Base-by-base conservation (phyloP, 306 rosid genomes). In the Lathyrus sativus region DNA sequence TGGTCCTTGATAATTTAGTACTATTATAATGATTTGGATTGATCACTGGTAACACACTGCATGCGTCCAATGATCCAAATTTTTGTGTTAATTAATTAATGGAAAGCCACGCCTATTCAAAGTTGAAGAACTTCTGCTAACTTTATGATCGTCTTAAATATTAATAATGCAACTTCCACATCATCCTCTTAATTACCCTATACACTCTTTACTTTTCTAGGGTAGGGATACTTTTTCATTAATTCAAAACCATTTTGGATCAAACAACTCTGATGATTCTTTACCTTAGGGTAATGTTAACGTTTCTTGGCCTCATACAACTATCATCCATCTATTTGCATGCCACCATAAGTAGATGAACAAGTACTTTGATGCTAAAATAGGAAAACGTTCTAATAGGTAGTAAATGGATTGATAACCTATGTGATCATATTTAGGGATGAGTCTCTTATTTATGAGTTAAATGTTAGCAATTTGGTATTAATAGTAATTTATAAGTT, bases 21-120 rank as follows among this genome's bases (percentile, higher is more conserved):
- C 82, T 61, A 73, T 77, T 57, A 68, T 74, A 82, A 75, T 71
- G 86, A 82, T 82, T 67, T 75, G 79, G 86, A 82, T 82, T 60
- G 83, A 78, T 82, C 86, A 78, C 83, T 78, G 84, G 38, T 41
- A 76, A 61, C 67, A 71, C 24, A 71, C 24, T 42, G 86, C 86
- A 82, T 82, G 86, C 86, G 83, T 71, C 67, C 86, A 82, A 41
- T 67, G 76, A 73, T 81, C 81, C 54, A 11, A 68, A 62, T 44
- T 73, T 73, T 81, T 62, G 49, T 62, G 73, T 58, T 76, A 72
- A 76, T 75, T 71, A 72, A 81, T 74, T 70, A 73, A 82, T 74
- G 62, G 49, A 68, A 71, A 51, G 50, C 62, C 76, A 74, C 77
- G 66, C 73, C 37, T 31, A 28, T 17, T 3, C 62, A 46, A 42